Evolutionary conservation across 202 grass and related monocot genomes (phyloP), one percentile per base, ranked within the genome.

Genomic region (Setaria viridis): DNA sequence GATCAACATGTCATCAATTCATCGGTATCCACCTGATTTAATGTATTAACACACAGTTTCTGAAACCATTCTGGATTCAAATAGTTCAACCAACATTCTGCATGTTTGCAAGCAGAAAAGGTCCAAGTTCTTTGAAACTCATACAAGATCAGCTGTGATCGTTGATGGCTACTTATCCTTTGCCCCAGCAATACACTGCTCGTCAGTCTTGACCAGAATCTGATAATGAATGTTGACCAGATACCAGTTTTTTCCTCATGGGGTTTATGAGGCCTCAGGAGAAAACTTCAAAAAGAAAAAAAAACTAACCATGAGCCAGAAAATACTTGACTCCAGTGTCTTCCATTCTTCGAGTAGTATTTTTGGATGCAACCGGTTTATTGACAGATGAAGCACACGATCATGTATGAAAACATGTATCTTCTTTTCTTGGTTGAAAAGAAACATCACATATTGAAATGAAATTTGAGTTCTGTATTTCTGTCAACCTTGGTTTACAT

Each of bases 321-420:
- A 33, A 7, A 63, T 17, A 41, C 39, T 79, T 73, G 30, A 74
- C 10, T 1, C 11, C 49, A n/a, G 2, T 60, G 73, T 57, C 42
- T 70, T 80, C 42, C 32, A 51, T 51, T 21, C 69, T 20, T 75
- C 70, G 51, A 80, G 50, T 84, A 58, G 37, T 29, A 87, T 67
- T 67, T 46, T 32, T 42, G 55, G 60, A 20, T 72, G 25, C 34
- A 73, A 70, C 35, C 70, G 46, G 13, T 19, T 19, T 47, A 63
- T 16, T 86, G 30, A 50, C 19, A 67, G 79, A 80, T 57, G 39
- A 69, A 75, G 80, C 65, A 50, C 59, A 49, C 8, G 43, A 58
- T 17, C 57, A 63, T 17, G 35, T 91, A 68, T 65, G 48, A 67
- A 73, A 79, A 69, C 20, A 30, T 71, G 7, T 37, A 60, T 51